Percentiles rank a stretch among this genome's conserved stretches.
phyloP scores from a whole-genome alignment of 345 rosid species.

The Citrus mangshanensis region DNA sequence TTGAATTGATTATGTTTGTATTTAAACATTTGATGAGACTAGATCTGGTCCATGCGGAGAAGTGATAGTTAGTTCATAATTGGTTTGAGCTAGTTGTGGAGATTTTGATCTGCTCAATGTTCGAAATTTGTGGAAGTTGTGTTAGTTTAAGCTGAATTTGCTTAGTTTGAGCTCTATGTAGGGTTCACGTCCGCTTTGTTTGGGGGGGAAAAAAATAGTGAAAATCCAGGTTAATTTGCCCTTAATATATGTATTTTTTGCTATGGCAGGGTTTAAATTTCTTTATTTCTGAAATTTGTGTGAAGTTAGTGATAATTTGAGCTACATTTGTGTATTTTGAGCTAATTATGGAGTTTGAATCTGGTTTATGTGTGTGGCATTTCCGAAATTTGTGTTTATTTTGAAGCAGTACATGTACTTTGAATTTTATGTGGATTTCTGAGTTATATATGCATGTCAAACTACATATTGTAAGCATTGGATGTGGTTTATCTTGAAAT shows the following conservation, averaged over 20 bases:
- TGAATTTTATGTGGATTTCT: not conserved
- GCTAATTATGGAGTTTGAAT: not conserved
- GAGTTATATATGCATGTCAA: not conserved
- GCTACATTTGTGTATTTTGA: not conserved
- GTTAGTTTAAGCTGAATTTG: not conserved
- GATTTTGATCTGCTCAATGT: not conserved
- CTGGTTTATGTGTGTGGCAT: not conserved
- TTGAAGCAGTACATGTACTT: not conserved
- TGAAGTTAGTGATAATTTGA: not conserved
- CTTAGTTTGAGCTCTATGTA: not conserved
- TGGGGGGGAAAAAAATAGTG: not conserved
- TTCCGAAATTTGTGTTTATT: not conserved
- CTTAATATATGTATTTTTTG: slow-evolving; percentile 2
- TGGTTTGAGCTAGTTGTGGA: not conserved
- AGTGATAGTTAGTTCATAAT: not conserved
- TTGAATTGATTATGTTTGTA: not conserved
- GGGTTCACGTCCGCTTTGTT: not conserved
- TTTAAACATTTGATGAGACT: not conserved
- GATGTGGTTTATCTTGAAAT: not conserved
- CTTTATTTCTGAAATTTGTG: not conserved
- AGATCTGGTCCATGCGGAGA: not conserved
- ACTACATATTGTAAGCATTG: not conserved
- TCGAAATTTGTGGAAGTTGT: slow-evolving; percentile 4
- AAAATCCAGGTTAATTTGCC: not conserved
- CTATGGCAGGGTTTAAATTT: not conserved